phyloP scores from a whole-genome alignment of 1,284 basidiomycete species.

The Exobasidium cylindrosporum region DNA sequence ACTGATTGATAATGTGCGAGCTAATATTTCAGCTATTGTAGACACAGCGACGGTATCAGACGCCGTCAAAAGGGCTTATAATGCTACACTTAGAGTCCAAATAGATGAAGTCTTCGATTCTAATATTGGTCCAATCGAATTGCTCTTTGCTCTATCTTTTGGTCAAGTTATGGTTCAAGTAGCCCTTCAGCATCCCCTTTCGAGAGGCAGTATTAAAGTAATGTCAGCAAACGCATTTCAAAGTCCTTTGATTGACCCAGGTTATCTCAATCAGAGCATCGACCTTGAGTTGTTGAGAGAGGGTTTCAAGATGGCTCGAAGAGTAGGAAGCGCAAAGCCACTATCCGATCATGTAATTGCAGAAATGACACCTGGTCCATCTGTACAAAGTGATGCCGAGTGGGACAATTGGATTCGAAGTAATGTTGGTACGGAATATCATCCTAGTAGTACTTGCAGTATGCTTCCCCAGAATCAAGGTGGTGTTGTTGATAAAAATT shows the following conservation, averaged over 20 bases:
- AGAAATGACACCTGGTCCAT: slow-evolving; percentile 26
- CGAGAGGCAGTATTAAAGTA: slow-evolving; percentile 35
- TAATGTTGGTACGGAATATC: slow-evolving; percentile 60
- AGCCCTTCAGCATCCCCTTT: slow-evolving; percentile 58
- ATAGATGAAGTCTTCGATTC: slow-evolving; percentile 56
- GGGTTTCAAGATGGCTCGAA: slow-evolving; percentile 58
- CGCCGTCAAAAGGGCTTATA: slow-evolving; percentile 65
- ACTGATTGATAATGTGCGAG: slow-evolving; percentile 54
- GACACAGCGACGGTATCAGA: slow-evolving; percentile 60
- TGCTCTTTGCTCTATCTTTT: slow-evolving; percentile 35
- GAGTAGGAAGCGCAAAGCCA: slow-evolving; percentile 52
- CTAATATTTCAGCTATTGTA: slow-evolving; percentile 55
- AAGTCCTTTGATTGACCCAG: slow-evolving; percentile 65
- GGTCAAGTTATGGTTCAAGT: slow-evolving; percentile 61
- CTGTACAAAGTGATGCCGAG: slow-evolving; percentile 53
- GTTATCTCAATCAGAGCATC: slow-evolving; percentile 59
- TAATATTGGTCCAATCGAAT: slow-evolving; percentile 34
- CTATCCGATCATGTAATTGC: slow-evolving; percentile 19
- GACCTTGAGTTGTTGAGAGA: slow-evolving; percentile 40
- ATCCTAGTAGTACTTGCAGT: slow-evolving; percentile 57
- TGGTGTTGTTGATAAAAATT: slow-evolving; percentile 42
- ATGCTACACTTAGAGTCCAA: slow-evolving; percentile 63
- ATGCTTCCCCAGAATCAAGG: slow-evolving; percentile 42
- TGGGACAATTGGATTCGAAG: slow-evolving; percentile 60
- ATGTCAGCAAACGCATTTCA: slow-evolving; percentile 61